These are phyloP conservation scores for Aspergillus fumigatiaffinis DNA, from an alignment of 2,329 filamentous ascomycete species.

Conservation along the genomic window DNA sequence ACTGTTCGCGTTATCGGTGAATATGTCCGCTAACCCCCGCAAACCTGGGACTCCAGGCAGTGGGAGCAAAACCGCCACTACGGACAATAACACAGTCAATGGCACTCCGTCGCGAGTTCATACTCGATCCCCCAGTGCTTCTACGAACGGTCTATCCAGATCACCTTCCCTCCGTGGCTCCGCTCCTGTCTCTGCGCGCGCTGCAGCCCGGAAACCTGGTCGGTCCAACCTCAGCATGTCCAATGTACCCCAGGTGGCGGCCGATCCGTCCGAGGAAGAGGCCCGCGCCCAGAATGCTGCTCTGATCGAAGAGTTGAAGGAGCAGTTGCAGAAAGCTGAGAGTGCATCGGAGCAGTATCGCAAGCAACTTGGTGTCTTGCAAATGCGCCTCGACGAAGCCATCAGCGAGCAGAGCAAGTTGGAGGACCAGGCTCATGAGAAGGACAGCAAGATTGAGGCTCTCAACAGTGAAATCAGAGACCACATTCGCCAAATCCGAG, in stretches of 20 bases:
- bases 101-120: constrained; percentile 35
- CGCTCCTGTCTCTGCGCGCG: constrained; percentile 64
- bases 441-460: constrained; percentile 75
- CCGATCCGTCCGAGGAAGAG: constrained; percentile 61
- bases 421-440: constrained; percentile 84
- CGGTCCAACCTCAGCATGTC: constrained; percentile 43
- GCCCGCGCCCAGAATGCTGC: constrained; percentile 75
- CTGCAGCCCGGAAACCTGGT: constrained; percentile 59
- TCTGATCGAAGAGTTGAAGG: constrained; percentile 77
- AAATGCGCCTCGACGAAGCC: constrained; percentile 81
- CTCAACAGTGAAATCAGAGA: constrained; percentile 84
- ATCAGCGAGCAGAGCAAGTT: constrained; percentile 76
- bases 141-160: constrained; percentile 50
- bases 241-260: constrained; percentile 41
- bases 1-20: constrained; percentile 11
- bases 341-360: constrained; percentile 70
- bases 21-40: constrained; percentile 44
- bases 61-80: constrained; percentile 30
- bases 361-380: constrained; percentile 80
- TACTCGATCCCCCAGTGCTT: constrained; percentile 49
- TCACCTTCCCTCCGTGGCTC: constrained; percentile 60
- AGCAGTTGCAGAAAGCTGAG: constrained; percentile 77
- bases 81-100: constrained; percentile 27
- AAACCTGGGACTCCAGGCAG: constrained; percentile 36
- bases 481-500: constrained; percentile 74